Base-by-base conservation (phyloP, 1,139 yeast genomes). In the Debaryomycetaceae sp. region DNA sequence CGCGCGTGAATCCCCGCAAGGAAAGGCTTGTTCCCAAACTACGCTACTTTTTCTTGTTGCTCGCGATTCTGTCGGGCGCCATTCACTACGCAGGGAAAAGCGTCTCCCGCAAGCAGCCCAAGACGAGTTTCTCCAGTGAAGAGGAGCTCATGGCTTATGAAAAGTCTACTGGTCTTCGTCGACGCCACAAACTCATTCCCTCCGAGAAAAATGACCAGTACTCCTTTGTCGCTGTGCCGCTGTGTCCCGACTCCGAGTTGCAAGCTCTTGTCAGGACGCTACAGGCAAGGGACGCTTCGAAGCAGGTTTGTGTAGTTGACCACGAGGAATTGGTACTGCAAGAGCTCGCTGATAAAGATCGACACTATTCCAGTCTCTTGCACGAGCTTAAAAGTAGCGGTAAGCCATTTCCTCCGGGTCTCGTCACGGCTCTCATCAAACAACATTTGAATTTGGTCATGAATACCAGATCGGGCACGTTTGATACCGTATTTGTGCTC, bases 111-210 rank as follows among this genome's bases (percentile, higher is more conserved):
- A 68, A 62, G 38, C 37, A 41, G 13, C 73, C 72, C 15, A 69
- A 68, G 42, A 73, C 57, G 23, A 46, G 56, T 14, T 62, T 73
- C 19, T 59, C 59, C 38, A 59, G 75, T 8, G 82, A 75, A 40
- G 66, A 65, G 32, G 92, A 81, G 42, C 77, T 73, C 58, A 44
- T 56, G 25, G 62, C 60, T 29, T 58, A 60, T 35, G 78, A 73
- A 37, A 51, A 59, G 28, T 43, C 61, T 37, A 58, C 66, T 5
- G 75, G 77, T 4, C 60, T 75, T 40, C 75, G 61, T 44, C 62
- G 82, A 47, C 64, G 77, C 36, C 51, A 57, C 29, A 58, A 68
- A 32, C 41, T 71, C 29, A 60, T 75, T 30, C 36, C 40, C 12
- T 43, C 37, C 19, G 57, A 50, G 14, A 37, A 43, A 29, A 45